Conservation (phyloP, 495 filamentous ascomycete species). For the Collariella sp. region DNA sequence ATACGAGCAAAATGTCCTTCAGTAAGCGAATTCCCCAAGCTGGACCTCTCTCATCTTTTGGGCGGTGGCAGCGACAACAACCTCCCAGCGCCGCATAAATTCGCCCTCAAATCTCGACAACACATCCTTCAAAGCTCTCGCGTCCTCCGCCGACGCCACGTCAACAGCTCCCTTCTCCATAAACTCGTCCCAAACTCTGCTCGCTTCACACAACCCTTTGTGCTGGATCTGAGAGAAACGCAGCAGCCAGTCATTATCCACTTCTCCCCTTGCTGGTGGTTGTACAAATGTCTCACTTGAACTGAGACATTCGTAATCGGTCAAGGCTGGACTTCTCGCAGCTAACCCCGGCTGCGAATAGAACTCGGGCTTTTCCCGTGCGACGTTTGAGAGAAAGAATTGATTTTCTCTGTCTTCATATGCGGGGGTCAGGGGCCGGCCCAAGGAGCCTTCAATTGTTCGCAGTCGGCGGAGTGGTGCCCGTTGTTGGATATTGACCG, state of each 20-base stretch:
- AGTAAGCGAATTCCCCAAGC: neutral
- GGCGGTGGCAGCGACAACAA: neutral
- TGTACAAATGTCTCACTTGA: slow-evolving; percentile 1
- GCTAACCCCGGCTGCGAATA: neutral
- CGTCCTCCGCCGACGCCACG: slow-evolving; percentile 1
- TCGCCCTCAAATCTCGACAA: slow-evolving; percentile 12
- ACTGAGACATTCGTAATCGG: neutral
- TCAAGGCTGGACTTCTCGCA: neutral
- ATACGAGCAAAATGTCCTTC: neutral
- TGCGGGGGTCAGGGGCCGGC: neutral
- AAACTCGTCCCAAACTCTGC: slow-evolving; percentile 21
- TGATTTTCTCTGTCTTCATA: neutral
- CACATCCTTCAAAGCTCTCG: slow-evolving; percentile 2
- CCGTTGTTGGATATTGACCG: neutral
- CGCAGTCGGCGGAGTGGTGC: neutral
- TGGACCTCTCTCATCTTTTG: slow-evolving; percentile 12
- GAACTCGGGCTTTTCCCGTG: neutral
- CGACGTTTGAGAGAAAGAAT: neutral
- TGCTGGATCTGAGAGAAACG: slow-evolving; percentile 10
- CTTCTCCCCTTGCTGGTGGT: neutral
- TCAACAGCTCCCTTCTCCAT: slow-evolving; percentile 15
- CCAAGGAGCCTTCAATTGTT: neutral
- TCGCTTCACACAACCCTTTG: slow-evolving; percentile 16
- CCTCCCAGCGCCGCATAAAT: slow-evolving; percentile 9
- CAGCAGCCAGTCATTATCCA: neutral